Percentiles rank a stretch among this genome's conserved stretches.
phyloP scores from a whole-genome alignment of 441 rosid genomes.

The Pelargonium australe region DNA sequence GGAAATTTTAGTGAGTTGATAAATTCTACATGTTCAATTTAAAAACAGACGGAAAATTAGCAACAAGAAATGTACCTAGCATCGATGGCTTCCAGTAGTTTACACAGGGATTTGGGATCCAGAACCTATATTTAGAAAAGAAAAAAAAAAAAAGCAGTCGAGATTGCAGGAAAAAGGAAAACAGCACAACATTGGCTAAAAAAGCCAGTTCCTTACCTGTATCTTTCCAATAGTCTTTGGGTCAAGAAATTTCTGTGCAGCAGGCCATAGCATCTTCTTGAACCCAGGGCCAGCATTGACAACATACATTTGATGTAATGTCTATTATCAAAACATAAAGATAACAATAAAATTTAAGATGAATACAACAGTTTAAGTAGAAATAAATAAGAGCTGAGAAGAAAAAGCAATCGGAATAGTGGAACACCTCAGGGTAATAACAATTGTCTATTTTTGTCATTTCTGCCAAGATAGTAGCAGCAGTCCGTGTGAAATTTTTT shows the following conservation, averaged over 20 bases:
- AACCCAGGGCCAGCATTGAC: constrained; percentile 96
- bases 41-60: constrained; percentile 12
- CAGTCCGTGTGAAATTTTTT: constrained; percentile 79
- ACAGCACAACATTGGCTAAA: constrained; percentile 13
- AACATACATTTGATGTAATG: constrained; percentile 76
- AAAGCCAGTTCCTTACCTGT: constrained; percentile 42
- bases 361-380: constrained; percentile 18
- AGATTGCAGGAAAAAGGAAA: constrained; percentile 5
- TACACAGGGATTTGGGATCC: constrained; percentile 68
- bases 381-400: constrained; percentile 12
- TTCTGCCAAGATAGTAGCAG: constrained; percentile 72
- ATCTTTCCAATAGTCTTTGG: constrained; percentile 75
- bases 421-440: constrained; percentile 91
- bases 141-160: constrained; percentile 15
- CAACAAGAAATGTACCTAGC: constrained; percentile 45
- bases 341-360: neutral
- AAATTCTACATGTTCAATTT: constrained; percentile 12
- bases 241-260: constrained; percentile 92
- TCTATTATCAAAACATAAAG: constrained; percentile 37
- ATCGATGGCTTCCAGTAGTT: constrained; percentile 73
- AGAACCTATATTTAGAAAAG: constrained; percentile 49
- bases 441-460: constrained; percentile 74
- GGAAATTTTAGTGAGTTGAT: constrained; percentile 12
- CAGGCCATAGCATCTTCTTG: constrained; percentile 97
- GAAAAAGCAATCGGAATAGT: constrained; percentile 13